Percentiles rank a stretch among this genome's conserved stretches.
phyloP scores from a whole-genome alignment of 164 flowering plant species.

The Litsea cubeba region DNA sequence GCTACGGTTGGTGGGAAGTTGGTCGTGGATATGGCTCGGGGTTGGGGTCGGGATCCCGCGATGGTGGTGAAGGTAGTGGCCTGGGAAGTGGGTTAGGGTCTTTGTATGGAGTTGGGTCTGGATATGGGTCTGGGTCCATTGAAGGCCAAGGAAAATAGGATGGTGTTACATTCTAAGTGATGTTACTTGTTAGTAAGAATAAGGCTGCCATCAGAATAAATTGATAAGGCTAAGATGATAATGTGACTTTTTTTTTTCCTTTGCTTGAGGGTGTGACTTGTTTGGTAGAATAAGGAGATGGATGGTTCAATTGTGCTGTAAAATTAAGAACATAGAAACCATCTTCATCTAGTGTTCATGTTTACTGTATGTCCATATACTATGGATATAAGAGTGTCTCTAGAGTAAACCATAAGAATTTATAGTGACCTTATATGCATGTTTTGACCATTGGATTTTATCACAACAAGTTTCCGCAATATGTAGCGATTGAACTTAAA shows the following conservation, averaged over 20 bases:
- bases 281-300: slow-evolving; percentile 1
- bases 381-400: background rate
- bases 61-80: background rate
- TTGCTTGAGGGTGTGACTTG: no score
- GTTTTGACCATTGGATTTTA: background rate
- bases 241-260: no score
- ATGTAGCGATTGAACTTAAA: no score
- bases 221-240: no score
- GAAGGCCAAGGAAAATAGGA: background rate
- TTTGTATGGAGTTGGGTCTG: background rate
- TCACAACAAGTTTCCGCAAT: background rate
- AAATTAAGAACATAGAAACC: background rate
- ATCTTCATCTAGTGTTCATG: background rate
- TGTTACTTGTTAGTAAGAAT: background rate
- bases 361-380: no score
- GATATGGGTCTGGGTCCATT: slow-evolving; percentile 4
- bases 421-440: background rate
- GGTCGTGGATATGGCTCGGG: background rate
- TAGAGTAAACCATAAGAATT: background rate
- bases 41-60: background rate
- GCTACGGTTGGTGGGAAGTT: background rate
- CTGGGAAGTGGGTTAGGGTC: background rate
- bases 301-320: background rate
- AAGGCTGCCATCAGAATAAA: no score
- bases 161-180: background rate